These are phyloP conservation scores for Glarea lozoyensis DNA, from an alignment of 495 filamentous ascomycete genomes.

Conservation along the genomic window DNA sequence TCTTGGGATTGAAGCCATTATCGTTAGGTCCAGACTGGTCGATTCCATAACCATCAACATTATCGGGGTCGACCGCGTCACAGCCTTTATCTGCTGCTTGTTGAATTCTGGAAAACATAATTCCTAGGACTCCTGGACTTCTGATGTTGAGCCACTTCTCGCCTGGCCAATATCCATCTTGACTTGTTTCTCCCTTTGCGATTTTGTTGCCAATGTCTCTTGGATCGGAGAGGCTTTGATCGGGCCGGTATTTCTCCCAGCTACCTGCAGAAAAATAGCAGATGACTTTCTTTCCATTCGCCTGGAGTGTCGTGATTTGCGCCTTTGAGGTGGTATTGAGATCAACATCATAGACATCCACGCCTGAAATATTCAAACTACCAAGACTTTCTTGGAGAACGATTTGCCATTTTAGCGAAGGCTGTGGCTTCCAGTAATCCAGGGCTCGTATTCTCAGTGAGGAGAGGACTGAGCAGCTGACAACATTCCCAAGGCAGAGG, in stretches of 20 bases:
- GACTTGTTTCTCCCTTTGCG: too few species aligned
- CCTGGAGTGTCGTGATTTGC: slow-evolving; percentile 37
- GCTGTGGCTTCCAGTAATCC: too few species aligned
- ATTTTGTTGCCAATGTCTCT: slow-evolving; percentile 43
- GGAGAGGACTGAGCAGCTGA: too few species aligned
- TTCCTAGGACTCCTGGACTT: slow-evolving; percentile 44
- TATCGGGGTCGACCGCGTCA: slow-evolving; percentile 64
- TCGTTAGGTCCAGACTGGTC: too few species aligned
- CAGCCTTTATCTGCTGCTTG: slow-evolving; percentile 52
- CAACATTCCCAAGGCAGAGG: too few species aligned
- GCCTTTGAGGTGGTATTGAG: slow-evolving; percentile 34
- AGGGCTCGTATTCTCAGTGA: too few species aligned
- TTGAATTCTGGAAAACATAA: slow-evolving; percentile 50
- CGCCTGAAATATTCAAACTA: too few species aligned
- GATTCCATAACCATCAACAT: slow-evolving; percentile 58
- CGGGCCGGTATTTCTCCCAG: slow-evolving; percentile 22
- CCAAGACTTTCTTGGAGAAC: too few species aligned
- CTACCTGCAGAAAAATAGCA: slow-evolving; percentile 65
- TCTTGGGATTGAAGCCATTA: too few species aligned
- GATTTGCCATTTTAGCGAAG: too few species aligned
- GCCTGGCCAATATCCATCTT: slow-evolving; percentile 50
- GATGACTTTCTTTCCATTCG: slow-evolving; percentile 45
- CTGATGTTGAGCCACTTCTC: slow-evolving; percentile 58
- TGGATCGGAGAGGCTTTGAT: slow-evolving; percentile 39
- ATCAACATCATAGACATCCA: slow-evolving; percentile 49